Evolutionary conservation across 2,329 filamentous ascomycete genomes (phyloP), one percentile per base, ranked within the genome.

Genomic region (Colletotrichum sp.): DNA sequence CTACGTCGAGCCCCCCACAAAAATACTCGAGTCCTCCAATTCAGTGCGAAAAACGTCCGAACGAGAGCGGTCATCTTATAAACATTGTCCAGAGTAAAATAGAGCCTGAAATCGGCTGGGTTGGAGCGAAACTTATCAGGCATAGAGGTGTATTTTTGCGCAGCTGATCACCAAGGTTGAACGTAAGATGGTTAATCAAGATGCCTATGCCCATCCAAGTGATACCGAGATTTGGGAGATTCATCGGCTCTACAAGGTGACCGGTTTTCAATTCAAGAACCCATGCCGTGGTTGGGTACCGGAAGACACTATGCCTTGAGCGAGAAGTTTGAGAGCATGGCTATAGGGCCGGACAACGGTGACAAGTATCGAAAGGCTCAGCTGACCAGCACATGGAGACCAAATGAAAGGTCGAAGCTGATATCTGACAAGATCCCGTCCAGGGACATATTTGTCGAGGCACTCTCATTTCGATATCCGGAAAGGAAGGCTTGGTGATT

Each of bases 101-200:
- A 93, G 6, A 92, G 79, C 18, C 89, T 84, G 77, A 90, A 93
- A 76, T 91, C 88, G 1, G 91, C 88, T 1, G 89, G 86, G 73
- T 92, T 88, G 64, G 89, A 89, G 12, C 90, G 83, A 78, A 92
- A 92, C 79, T 93, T 91, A 26, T 90, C 84, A 3, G 92, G 91
- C 0, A 87, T 81, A 32, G 52, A n/a, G 10, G 63, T 62, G 44
- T 79, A 67, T 79, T 78, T 1, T 55, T 13, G 52, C 68, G 68
- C 8, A 71, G 36, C 36, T 75, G 72, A 1, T 75, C 72, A 8
- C 72, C 68, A 2, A 75, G 34, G 30, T 71, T 71, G 34, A 75
- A 71, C 5, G 34, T 30, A 12, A 69, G 62, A 18, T 55, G 66
- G 13, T 60, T 60, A 55, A 75, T 36, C 16, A 44, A 75, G 13